phyloP scores from a whole-genome alignment of 208 protist genomes.

The Naegleria gruberi region DNA sequence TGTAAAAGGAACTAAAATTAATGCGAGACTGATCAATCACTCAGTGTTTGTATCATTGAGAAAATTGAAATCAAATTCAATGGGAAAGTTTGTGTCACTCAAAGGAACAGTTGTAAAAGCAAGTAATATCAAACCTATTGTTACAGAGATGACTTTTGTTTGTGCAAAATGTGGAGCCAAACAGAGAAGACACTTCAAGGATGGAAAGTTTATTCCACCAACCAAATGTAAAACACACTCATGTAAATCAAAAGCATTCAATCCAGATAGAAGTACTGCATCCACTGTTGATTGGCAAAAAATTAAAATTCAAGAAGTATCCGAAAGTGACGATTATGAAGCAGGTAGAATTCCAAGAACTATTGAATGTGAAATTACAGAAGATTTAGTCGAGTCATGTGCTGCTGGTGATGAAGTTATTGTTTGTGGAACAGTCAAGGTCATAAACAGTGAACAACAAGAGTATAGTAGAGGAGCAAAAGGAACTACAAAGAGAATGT shows the following conservation, averaged over 20 bases:
- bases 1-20: not conserved
- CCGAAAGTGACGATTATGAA: slow-evolving; percentile 37
- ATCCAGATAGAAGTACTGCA: not conserved
- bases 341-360: slow-evolving; percentile 67
- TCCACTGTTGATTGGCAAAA: slow-evolving; percentile 27
- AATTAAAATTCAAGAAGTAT: slow-evolving; percentile 61
- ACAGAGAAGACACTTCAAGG: not conserved
- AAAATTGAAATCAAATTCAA: not conserved
- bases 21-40: not conserved
- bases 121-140: not conserved
- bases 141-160: not conserved
- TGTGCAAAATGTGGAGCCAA: not conserved
- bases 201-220: not conserved
- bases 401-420: slow-evolving; percentile 15
- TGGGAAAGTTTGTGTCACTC: not conserved
- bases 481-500: slow-evolving; percentile 27
- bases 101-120: slow-evolving; percentile 10
- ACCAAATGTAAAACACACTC: not conserved
- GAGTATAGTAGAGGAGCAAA: not conserved
- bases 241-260: not conserved
- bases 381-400: slow-evolving; percentile 22
- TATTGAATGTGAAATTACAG: slow-evolving; percentile 18
- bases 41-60: not conserved
- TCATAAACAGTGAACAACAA: slow-evolving; percentile 8
- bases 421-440: slow-evolving; percentile 20